Conservation (phyloP, 176 grass and related monocot species). For the Thalia dealbata region DNA sequence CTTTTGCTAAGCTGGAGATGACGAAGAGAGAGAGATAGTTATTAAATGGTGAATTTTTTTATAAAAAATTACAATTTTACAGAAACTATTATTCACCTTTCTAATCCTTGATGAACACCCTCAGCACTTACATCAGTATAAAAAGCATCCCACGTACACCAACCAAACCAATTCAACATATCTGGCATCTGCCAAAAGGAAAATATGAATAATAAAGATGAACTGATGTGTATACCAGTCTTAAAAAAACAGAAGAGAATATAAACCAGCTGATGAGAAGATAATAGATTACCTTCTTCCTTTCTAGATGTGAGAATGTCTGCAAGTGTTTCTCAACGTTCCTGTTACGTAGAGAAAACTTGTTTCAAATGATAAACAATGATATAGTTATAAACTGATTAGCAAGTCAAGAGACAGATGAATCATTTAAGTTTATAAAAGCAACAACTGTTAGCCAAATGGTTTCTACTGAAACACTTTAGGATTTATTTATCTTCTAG, state of each 20-base stretch:
- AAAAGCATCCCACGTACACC: conserved; percentile 96
- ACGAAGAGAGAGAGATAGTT: too few species aligned
- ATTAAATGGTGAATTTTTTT: neutral
- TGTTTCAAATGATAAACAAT: too few species aligned
- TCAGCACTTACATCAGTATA: conserved; percentile 62
- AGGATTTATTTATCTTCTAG: too few species aligned
- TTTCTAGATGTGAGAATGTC: conserved; percentile 66
- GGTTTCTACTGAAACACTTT: too few species aligned
- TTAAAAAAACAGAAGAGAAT: conserved; percentile 1
- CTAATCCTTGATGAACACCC: conserved; percentile 54
- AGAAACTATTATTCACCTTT: conserved; percentile 35
- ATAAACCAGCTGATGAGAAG: neutral
- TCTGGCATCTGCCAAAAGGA: conserved; percentile 50
- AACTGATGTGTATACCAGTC: too few species aligned
- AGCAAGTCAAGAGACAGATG: too few species aligned
- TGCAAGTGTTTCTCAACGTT: conserved; percentile 65
- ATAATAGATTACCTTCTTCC: conserved; percentile 41
- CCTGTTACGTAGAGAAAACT: conserved; percentile 15
- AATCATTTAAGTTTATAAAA: too few species aligned
- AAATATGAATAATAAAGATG: conserved; percentile 8
- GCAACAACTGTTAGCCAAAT: too few species aligned
- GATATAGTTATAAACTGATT: too few species aligned
- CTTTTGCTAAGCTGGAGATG: conserved; percentile 42
- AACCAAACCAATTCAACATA: conserved; percentile 85
- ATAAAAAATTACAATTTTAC: neutral